phyloP scores from a whole-genome alignment of 441 rosid species.

The Erysimum pusillum region DNA sequence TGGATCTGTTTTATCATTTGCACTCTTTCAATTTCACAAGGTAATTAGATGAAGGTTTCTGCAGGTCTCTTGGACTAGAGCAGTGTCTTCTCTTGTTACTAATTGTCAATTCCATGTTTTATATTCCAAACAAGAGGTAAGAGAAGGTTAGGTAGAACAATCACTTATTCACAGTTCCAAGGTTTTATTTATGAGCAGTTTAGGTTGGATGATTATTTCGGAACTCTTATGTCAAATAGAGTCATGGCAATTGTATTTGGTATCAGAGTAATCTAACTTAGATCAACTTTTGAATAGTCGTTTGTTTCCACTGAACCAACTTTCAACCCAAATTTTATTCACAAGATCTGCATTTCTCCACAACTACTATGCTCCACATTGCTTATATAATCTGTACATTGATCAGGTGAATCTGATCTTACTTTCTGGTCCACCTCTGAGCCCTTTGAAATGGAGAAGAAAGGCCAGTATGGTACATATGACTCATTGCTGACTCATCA shows the following conservation, averaged over 20 bases:
- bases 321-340: slow-evolving; percentile 51
- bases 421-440: slow-evolving; percentile 25
- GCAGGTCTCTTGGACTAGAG: slow-evolving; percentile 25
- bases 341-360: slow-evolving; percentile 51
- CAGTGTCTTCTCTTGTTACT: slow-evolving; percentile 20
- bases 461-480: slow-evolving; percentile 46
- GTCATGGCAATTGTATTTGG: slow-evolving; percentile 38
- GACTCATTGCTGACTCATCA: slow-evolving; percentile 61
- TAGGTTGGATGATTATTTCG: slow-evolving; percentile 25
- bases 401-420: slow-evolving; percentile 29
- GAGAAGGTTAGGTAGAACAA: slow-evolving; percentile 22
- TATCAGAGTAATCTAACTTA: slow-evolving; percentile 28
- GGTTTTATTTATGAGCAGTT: slow-evolving; percentile 24
- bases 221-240: slow-evolving; percentile 14
- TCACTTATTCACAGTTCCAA: neutral
- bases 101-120: neutral
- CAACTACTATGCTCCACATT: slow-evolving; percentile 9
- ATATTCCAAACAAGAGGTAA: slow-evolving; percentile 20
- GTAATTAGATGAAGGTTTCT: slow-evolving; percentile 22
- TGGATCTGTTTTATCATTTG: slow-evolving; percentile 6
- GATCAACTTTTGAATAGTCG: slow-evolving; percentile 38
- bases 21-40: slow-evolving; percentile 22
- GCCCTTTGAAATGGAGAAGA: slow-evolving; percentile 70
- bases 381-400: slow-evolving; percentile 37
- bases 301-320: slow-evolving; percentile 53